Evolutionary conservation across 2,329 filamentous ascomycete species (phyloP).

Genomic region (Podosphaera fusca): DNA sequence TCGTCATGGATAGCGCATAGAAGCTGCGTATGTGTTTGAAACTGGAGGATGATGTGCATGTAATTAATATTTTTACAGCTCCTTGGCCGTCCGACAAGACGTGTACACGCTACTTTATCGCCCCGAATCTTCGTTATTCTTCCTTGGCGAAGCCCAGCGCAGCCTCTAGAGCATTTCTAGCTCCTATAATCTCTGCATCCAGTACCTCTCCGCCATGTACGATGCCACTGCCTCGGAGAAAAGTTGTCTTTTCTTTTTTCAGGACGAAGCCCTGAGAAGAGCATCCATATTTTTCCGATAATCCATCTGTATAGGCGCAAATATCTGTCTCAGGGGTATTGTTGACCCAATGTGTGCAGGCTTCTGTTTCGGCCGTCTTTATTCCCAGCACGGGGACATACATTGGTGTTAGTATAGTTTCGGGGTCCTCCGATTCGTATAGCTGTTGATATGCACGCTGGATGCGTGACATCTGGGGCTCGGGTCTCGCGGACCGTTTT

Average conservation of each 20-base stretch:
- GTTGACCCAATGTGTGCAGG: neutral
- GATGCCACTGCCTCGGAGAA: neutral
- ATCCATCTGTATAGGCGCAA: neutral
- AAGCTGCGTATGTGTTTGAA: neutral
- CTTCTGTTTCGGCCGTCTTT: neutral
- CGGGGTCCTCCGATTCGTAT: neutral
- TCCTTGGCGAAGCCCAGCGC: neutral
- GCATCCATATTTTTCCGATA: neutral
- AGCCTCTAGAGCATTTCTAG: neutral
- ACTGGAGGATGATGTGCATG: neutral
- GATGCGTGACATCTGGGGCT: neutral
- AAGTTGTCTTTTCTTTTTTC: neutral
- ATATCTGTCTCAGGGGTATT: neutral
- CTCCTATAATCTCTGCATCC: no score
- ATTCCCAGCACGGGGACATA: neutral
- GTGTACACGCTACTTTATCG: neutral
- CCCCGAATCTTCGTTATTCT: neutral
- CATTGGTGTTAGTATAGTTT: neutral
- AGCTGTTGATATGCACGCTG: neutral
- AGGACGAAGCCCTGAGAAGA: neutral
- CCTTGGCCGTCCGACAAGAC: neutral
- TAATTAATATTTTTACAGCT: neutral
- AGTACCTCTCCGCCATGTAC: neutral
- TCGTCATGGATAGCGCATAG: neutral
- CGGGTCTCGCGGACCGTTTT: neutral